These are phyloP conservation scores for Gastrolobium bilobum DNA, from an alignment of 306 rosid genomes.

Conservation along the genomic window DNA sequence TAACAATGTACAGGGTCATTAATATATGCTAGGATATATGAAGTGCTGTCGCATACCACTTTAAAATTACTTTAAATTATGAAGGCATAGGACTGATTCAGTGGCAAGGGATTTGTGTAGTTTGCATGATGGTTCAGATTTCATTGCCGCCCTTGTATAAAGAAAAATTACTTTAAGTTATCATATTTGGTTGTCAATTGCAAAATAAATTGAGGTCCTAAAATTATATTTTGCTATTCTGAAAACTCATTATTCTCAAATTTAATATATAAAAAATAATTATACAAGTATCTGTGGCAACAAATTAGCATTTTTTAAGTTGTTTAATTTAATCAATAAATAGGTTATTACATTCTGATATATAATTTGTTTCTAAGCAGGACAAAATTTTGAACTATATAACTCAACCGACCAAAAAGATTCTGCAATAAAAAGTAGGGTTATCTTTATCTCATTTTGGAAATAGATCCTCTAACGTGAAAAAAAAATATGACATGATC, in stretches of 20 bases:
- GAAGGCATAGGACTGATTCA: too few relatives aligned
- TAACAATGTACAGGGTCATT: not conserved
- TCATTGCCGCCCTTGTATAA: too few relatives aligned
- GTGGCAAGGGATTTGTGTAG: too few relatives aligned
- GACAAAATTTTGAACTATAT: not conserved
- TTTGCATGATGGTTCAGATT: too few relatives aligned
- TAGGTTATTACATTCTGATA: not conserved
- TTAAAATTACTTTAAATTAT: not conserved
- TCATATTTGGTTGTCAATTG: not conserved
- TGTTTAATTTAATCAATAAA: not conserved
- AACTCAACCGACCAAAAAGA: conserved; percentile 17
- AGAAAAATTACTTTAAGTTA: not conserved
- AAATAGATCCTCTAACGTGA: too few relatives aligned
- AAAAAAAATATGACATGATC: too few relatives aligned
- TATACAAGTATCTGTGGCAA: not conserved
- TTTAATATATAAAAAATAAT: not conserved
- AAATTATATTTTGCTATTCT: not conserved
- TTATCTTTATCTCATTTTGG: too few relatives aligned
- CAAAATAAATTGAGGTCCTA: not conserved
- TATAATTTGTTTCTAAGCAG: not conserved
- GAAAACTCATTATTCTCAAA: not conserved
- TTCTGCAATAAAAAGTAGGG: not conserved
- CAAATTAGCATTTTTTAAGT: not conserved
- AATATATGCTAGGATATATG: too few relatives aligned
- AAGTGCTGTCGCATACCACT: not conserved